These are phyloP conservation scores for Podospora tetraspora DNA, from an alignment of 495 filamentous ascomycete genomes.

Conservation along the genomic window DNA sequence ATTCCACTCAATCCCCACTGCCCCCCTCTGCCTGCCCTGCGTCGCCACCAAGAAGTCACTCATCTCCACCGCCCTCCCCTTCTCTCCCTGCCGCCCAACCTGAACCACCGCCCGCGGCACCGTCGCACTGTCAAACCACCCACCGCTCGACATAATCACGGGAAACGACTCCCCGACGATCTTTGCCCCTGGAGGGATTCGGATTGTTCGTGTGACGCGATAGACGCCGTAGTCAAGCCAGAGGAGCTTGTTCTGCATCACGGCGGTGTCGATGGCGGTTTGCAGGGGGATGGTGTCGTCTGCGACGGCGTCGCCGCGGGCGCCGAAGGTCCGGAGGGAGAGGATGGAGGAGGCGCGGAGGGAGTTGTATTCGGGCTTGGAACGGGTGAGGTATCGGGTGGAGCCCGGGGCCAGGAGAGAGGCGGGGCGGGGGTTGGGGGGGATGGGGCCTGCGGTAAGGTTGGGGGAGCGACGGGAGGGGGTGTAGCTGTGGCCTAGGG, in stretches of 20 bases:
- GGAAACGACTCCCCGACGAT: constrained; percentile 88
- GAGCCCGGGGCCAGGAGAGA: constrained; percentile 34
- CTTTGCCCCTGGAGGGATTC: constrained; percentile 52
- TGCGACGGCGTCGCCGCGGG: constrained; percentile 63
- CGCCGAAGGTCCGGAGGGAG: constrained; percentile 60
- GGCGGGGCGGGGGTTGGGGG: constrained; percentile 36
- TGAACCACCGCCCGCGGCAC: constrained; percentile 67
- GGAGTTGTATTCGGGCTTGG: constrained; percentile 56
- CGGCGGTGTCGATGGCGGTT: constrained; percentile 51
- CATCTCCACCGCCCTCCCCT: constrained; percentile 71
- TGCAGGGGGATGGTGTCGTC: constrained; percentile 65
- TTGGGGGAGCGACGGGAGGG: constrained; percentile 28
- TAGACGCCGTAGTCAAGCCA: constrained; percentile 56
- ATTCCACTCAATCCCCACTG: constrained; percentile 72
- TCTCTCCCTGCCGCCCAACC: constrained; percentile 68
- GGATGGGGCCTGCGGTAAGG: constrained; percentile 28
- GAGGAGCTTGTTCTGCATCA: constrained; percentile 57
- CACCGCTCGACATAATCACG: constrained; percentile 74
- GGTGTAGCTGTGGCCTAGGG: constrained; percentile 40
- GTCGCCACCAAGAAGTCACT: constrained; percentile 73
- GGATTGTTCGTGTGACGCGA: constrained; percentile 61
- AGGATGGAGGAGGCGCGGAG: constrained; percentile 50
- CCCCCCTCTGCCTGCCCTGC: constrained; percentile 60
- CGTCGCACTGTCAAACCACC: constrained; percentile 60
- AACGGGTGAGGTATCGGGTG: constrained; percentile 46